These are phyloP conservation scores for Termitomyces sp. DNA, from an alignment of 768 basidiomycete species.

Conservation along the genomic window DNA sequence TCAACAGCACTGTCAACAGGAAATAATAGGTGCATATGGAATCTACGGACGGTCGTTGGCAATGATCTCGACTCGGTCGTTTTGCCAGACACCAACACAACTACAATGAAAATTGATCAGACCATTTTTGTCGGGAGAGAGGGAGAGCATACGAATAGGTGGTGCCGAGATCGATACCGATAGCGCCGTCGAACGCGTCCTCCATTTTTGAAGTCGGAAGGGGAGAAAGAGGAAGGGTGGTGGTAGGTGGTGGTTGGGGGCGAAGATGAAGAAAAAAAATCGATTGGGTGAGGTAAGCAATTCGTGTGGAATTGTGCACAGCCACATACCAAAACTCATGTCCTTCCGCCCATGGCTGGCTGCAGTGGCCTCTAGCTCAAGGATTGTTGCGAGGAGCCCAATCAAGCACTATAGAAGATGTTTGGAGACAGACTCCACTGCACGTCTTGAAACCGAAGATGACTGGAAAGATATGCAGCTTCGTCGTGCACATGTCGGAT, in stretches of 20 bases:
- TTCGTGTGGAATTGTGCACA: slow-evolving; percentile 33
- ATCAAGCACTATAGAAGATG: slow-evolving; percentile 11
- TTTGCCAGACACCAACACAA: slow-evolving; percentile 99
- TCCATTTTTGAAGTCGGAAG: slow-evolving; percentile 51
- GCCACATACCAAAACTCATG: slow-evolving; percentile 35
- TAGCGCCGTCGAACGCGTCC: slow-evolving; percentile 91
- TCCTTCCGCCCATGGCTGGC: slow-evolving; percentile 33
- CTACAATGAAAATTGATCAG: slow-evolving; percentile 35
- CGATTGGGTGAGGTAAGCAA: slow-evolving; percentile 54
- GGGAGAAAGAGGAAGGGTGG: slow-evolving; percentile 24
- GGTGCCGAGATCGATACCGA: slow-evolving; percentile 96
- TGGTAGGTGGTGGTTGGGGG: slow-evolving; percentile 32
- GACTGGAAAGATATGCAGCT: slow-evolving; percentile 66
- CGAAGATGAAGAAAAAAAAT: slow-evolving; percentile 36
- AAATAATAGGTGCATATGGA: background rate
- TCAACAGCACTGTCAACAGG: background rate
- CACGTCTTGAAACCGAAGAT: slow-evolving; percentile 37
- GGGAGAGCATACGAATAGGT: slow-evolving; percentile 78
- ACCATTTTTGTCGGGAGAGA: background rate
- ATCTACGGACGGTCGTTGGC: slow-evolving; percentile 81
- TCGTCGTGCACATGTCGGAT: slow-evolving; percentile 47
- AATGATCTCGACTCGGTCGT: slow-evolving; percentile 99
- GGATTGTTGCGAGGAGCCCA: slow-evolving; percentile 11
- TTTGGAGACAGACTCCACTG: slow-evolving; percentile 19
- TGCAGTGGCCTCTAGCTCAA: slow-evolving; percentile 22